Conservation (phyloP, 371 early-diverging fungal species). For the Mucor irregularis region DNA sequence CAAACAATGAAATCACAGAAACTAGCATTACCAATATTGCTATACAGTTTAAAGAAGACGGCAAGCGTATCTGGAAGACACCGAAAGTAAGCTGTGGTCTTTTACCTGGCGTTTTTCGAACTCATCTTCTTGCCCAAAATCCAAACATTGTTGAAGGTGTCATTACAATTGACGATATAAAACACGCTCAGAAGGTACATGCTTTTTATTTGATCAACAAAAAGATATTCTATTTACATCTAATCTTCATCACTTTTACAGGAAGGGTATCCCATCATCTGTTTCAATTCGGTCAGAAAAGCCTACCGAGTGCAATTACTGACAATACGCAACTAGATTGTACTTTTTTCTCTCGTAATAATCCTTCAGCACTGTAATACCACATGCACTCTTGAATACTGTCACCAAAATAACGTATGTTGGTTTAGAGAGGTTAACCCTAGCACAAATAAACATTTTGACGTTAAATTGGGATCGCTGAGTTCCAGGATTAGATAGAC, state of each 20-base stretch:
- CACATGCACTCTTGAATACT: slow-evolving; percentile 59
- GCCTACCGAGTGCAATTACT: slow-evolving; percentile 34
- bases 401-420: slow-evolving; percentile 47
- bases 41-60: slow-evolving; percentile 26
- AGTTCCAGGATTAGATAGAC: too few relatives aligned
- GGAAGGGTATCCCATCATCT: slow-evolving; percentile 39
- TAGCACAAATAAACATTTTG: slow-evolving; percentile 2
- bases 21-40: slow-evolving; percentile 66
- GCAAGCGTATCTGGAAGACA: slow-evolving; percentile 42
- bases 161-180: slow-evolving; percentile 48
- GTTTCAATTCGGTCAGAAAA: slow-evolving; percentile 59
- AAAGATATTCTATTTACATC: too few relatives aligned
- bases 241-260: slow-evolving; percentile 4
- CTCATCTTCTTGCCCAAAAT: slow-evolving; percentile 31
- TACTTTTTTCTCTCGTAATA: slow-evolving; percentile 53
- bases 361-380: slow-evolving; percentile 41
- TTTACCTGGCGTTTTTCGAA: slow-evolving; percentile 54
- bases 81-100: slow-evolving; percentile 48
- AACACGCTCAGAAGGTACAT: slow-evolving; percentile 42
- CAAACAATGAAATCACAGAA: slow-evolving; percentile 53
- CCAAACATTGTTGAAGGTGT: slow-evolving; percentile 32
- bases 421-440: slow-evolving; percentile 48
- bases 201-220: not conserved
- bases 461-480: too few relatives aligned
- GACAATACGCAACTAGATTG: slow-evolving; percentile 30